Conservation (phyloP, 257 asterid species). For the Oldenlandia corymbosa region DNA sequence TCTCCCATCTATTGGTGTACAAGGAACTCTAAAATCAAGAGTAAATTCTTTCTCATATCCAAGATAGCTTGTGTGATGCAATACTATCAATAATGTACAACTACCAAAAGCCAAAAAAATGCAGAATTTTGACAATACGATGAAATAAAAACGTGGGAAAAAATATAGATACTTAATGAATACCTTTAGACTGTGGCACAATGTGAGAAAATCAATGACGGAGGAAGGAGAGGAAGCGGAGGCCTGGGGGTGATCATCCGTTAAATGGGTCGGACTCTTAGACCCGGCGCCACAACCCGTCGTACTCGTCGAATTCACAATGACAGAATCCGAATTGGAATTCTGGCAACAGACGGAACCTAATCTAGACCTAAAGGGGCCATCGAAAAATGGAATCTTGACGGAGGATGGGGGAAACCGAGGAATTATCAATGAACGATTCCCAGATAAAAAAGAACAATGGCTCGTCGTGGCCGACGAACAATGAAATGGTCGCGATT, state of each 20-base stretch:
- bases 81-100: not conserved
- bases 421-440: conserved; percentile 2
- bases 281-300: conserved; percentile 39
- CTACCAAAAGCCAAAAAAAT: not conserved
- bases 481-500: conserved; percentile 2
- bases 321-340: conserved; percentile 50
- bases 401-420: conserved; percentile 20
- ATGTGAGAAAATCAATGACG: conserved; percentile 87
- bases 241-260: conserved; percentile 13
- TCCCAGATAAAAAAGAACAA: not conserved
- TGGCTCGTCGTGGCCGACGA: conserved; percentile 4
- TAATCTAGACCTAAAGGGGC: conserved; percentile 30
- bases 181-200: conserved; percentile 88
- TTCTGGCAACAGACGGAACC: conserved; percentile 43
- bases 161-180: not conserved
- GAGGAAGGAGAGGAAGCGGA: conserved; percentile 44
- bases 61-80: not conserved
- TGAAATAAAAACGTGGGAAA: not conserved
- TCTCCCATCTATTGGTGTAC: not conserved
- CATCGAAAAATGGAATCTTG: conserved; percentile 35
- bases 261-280: conserved; percentile 21
- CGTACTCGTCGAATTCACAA: conserved; percentile 31
- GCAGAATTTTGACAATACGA: not conserved
- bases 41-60: not conserved
- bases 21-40: not conserved